Base-by-base conservation (phyloP, 768 basidiomycete species). In the Russula vinacea region DNA sequence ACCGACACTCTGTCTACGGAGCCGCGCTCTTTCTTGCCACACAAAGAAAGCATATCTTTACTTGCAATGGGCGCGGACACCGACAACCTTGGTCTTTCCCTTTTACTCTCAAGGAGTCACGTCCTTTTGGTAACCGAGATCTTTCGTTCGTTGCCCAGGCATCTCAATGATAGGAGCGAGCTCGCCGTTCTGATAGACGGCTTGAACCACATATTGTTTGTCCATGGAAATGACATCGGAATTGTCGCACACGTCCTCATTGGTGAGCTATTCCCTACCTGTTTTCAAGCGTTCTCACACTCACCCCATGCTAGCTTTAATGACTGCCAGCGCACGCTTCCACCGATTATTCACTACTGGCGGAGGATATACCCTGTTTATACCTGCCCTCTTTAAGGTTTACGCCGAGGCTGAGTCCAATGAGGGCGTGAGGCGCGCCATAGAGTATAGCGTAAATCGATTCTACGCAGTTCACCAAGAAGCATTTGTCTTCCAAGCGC, bases 261-360 rank as follows among this genome's bases (percentile, higher is more conserved):
- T 33, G 87, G 89, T 90, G 68, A 70, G 83, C 62, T 2, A 19
- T n/a, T 17, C 68, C 39, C n/a, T 17, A 68, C 40, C 35, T 33
- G 26, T 63, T 45, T 47, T 22, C 19, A 32, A 8, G 22, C 33
- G 9, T 17, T 32, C 47, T 33, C 22, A 16, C 55, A 24, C 58
- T 54, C 22, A 47, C 50, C n/a, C 52, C 45, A 2, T 61, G 35
- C 51, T 62, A 88, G 89, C 84, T 7, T 78, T 87, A 35, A 86
- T 90, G 86, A 81, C 85, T 17, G 90, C 89, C 0, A 86, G 84
- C 56, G 88, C 88, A 9, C 83, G 90, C 19, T 92, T 91, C 70
- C 80, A 83, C 35, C 83, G 90, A n/a, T 73, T 92, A 22, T 89
- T 92, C 72, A 83, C 83, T 8, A 84, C 87, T 2, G 85, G 85